Base-by-base conservation (phyloP, 768 basidiomycete species). In the Termitomyces sp. region DNA sequence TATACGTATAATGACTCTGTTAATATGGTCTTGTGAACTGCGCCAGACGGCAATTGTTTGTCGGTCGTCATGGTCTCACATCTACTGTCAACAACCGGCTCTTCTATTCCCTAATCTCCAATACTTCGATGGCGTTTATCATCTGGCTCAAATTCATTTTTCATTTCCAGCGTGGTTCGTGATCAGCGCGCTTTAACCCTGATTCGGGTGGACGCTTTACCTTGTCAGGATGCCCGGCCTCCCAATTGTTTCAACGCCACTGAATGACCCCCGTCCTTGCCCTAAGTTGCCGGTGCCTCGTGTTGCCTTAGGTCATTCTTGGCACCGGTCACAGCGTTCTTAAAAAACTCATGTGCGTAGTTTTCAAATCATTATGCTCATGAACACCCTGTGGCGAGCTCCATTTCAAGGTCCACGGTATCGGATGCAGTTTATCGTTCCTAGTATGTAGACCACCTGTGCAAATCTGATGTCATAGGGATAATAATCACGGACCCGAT, bases 241-340 rank as follows among this genome's bases (percentile, higher is more conserved):
- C 12, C 12, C 9, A 56, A 45, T 25, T 31, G 55, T 42, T 14
- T 20, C 55, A 56, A 45, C 55, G 55, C 43, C 55, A 56, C 55
- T 36, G n/a, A 34, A 45, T 56, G 55, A n/a, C 45, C 25, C 25
- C 25, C 55, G 36, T 37, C 11, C 36, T 25, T 25, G 9, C n/a
- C 40, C 15, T 46, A 45, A 14, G 43, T 57, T 14, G 31, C 54
- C 54, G 54, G 29, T 10, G 40, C 56, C 56, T 57, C 56, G 46
- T 57, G 56, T 25, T 25, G 25, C 25, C 25, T 25, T 25, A 25
- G 25, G 25, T 12, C 9, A 42, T 42, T 55, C 53, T 31, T 42
- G 29, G 29, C 37, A 2, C 2, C 17, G 15, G 3, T 32, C 29
- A 42, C 7, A 38, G 7, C 53, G 51, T 53, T 37, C 5, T 17